A percentile compares a stretch with the other conserved stretches of the same genome.
Evolutionary conservation across 805 yeast genomes (phyloP).

Genomic region (Grigorovia humatica): DNA sequence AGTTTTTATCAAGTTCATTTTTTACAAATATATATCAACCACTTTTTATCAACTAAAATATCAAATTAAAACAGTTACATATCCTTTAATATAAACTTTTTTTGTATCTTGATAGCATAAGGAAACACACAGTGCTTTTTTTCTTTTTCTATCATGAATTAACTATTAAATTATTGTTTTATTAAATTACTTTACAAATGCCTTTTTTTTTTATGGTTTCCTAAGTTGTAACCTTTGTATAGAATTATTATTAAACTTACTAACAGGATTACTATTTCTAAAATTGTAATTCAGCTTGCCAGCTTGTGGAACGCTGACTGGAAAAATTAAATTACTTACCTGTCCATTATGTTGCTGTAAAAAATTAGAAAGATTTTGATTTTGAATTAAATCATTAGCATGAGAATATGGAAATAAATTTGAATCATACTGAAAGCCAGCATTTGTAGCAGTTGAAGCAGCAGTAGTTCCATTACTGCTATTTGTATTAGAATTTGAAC

Average conservation of each 20-base stretch:
- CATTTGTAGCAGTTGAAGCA: not conserved
- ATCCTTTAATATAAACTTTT: too few relatives aligned
- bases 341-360: not conserved
- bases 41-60: too few relatives aligned
- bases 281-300: not conserved
- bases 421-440: not conserved
- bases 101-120: too few relatives aligned
- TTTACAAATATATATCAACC: not conserved
- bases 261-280: not conserved
- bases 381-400: not conserved
- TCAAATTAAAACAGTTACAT: not conserved
- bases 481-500: not conserved
- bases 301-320: not conserved
- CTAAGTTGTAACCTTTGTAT: not conserved
- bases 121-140: not conserved
- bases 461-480: not conserved
- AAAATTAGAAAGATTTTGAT: not conserved
- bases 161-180: too few relatives aligned
- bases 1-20: too few relatives aligned
- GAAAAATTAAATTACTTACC: not conserved
- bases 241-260: not conserved
- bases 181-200: too few relatives aligned
- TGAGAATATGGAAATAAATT: not conserved
- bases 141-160: not conserved
- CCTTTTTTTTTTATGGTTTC: not conserved